Conservation (phyloP, 306 rosid species). For the Cicer cuneatum region DNA sequence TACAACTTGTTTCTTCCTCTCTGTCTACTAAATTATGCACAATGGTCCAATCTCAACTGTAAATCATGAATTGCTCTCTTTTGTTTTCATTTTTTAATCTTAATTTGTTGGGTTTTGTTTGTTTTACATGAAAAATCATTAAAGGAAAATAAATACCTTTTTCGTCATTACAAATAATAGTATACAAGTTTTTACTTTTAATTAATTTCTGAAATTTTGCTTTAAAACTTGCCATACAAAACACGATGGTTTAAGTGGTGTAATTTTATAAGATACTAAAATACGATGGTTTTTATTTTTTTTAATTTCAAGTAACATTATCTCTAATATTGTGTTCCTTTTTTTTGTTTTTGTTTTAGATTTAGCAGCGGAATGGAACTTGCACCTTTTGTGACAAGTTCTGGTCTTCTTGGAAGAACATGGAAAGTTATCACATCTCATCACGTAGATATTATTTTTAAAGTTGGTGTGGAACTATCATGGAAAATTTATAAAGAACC, state of each 20-base stretch:
- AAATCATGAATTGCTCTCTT: not conserved
- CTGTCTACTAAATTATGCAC: not conserved
- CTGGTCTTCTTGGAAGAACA: constrained; percentile 46
- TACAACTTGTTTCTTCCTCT: not conserved
- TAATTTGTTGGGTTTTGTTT: not conserved
- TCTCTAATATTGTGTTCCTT: not conserved
- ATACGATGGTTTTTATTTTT: too few species aligned
- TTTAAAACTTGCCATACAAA: not conserved
- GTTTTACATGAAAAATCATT: not conserved
- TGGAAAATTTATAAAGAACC: constrained; percentile 1
- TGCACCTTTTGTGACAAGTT: constrained; percentile 45
- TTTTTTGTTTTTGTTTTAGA: constrained; percentile 47
- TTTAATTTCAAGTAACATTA: too few species aligned
- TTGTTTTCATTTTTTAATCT: not conserved
- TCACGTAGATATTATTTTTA: not conserved
- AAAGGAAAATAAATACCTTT: not conserved
- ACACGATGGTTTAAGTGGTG: too few species aligned
- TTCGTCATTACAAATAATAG: not conserved
- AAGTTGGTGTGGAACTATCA: not conserved
- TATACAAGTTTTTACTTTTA: not conserved
- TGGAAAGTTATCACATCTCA: constrained; percentile 41
- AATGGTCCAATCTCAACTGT: constrained; percentile 38
- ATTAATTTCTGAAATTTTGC: not conserved
- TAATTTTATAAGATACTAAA: too few species aligned
- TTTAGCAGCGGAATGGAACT: constrained; percentile 60